A percentile compares a stretch with the other conserved stretches of the same genome.
Evolutionary conservation across 257 asterid species (phyloP).

Genomic region (Solanum neorickii): DNA sequence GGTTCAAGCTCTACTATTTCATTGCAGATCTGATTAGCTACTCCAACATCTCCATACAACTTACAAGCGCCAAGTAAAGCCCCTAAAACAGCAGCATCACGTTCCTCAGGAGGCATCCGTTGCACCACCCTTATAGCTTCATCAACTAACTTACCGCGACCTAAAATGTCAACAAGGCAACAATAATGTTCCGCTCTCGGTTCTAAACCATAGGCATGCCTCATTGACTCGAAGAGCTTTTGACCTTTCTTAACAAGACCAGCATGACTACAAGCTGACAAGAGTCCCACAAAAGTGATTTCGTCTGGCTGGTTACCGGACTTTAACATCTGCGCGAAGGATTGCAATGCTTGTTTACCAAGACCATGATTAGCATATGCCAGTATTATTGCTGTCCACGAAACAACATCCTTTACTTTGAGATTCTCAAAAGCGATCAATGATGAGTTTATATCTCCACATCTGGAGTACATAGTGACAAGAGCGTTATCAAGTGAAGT

Average conservation of each 20-base stretch:
- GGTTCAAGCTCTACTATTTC: constrained; percentile 46
- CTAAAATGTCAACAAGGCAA: constrained; percentile 30
- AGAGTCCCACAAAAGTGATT: constrained; percentile 39
- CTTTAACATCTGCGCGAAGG: constrained; percentile 41
- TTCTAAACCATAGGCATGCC: constrained; percentile 33
- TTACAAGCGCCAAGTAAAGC: constrained; percentile 47
- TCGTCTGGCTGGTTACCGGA: constrained; percentile 37
- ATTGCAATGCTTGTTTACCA: constrained; percentile 38
- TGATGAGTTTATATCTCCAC: constrained; percentile 2
- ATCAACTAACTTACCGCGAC: constrained; percentile 26
- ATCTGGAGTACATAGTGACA: constrained; percentile 3
- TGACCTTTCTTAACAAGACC: constrained; percentile 52
- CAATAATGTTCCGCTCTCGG: constrained; percentile 41
- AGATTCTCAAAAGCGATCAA: background rate
- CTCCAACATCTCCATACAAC: constrained; percentile 34
- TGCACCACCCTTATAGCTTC: constrained; percentile 37
- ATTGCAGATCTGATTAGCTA: constrained; percentile 27
- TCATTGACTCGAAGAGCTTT: constrained; percentile 44
- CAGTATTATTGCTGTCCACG: constrained; percentile 21
- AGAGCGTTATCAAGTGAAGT: background rate
- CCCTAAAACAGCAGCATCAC: constrained; percentile 46
- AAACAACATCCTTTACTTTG: constrained; percentile 1
- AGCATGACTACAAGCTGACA: constrained; percentile 62
- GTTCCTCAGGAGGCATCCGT: constrained; percentile 42
- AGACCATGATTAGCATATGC: constrained; percentile 52